phyloP scores from a whole-genome alignment of 805 yeast species.

The Myxozyma neotropica region DNA sequence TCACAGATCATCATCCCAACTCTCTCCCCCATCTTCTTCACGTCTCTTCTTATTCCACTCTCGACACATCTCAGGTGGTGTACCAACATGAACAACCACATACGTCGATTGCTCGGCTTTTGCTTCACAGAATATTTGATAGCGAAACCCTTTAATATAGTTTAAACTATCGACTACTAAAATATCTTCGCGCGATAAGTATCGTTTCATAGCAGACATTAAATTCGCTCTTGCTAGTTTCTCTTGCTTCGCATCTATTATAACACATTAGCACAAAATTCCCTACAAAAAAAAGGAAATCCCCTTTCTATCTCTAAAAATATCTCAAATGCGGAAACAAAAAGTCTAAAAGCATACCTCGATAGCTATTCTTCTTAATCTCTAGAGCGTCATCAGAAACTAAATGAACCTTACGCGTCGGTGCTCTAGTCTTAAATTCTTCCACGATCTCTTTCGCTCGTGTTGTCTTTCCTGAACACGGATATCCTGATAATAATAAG shows the following conservation, averaged over 20 bases:
- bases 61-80: constrained; percentile 62
- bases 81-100: constrained; percentile 77
- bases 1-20: constrained; percentile 35
- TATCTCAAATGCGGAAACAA: not conserved
- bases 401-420: constrained; percentile 61
- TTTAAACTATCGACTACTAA: constrained; percentile 85
- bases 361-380: constrained; percentile 65
- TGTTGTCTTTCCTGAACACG: constrained; percentile 80
- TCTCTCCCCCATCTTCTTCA: constrained; percentile 11
- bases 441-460: constrained; percentile 61
- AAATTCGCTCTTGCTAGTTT: constrained; percentile 82
- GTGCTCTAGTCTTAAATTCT: constrained; percentile 56
- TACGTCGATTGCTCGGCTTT: constrained; percentile 80
- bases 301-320: too few relatives aligned
- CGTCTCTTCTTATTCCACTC: constrained; percentile 56
- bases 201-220: constrained; percentile 85
- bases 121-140: constrained; percentile 92
- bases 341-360: constrained; percentile 32
- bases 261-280: not conserved
- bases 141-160: constrained; percentile 93
- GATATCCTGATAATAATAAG: constrained; percentile 79
- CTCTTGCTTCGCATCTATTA: constrained; percentile 68
- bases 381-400: constrained; percentile 81
- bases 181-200: constrained; percentile 63
- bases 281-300: too few relatives aligned